Base-by-base conservation (phyloP, 495 filamentous ascomycete species). In the Aspergillus campestris region DNA sequence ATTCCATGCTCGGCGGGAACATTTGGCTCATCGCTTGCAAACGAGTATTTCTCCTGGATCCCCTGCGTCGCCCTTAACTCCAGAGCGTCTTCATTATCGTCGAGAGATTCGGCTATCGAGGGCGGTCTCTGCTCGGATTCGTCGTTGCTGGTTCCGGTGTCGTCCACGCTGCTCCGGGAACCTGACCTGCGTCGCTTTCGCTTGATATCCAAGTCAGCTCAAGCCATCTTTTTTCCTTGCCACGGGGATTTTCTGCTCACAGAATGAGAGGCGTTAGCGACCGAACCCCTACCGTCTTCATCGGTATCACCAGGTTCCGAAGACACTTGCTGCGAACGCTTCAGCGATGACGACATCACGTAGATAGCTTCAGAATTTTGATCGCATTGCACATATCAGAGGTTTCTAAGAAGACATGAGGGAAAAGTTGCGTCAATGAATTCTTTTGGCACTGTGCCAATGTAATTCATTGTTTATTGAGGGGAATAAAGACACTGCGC, bases 1-100 rank as follows among this genome's bases (percentile, higher is more conserved):
- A 94, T 86, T 6, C 83, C 86, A 59, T 84, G 81, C n/a, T 94
- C 86, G 4, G 88, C 83, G 7, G 87, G 74, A 3, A 75, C 67
- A 52, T 94, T 94, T 7, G 83, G 72, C 39, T 80, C 77, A 70
- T 68, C 48, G 61, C 59, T 48, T 54, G 66, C 3, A 65, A 75
- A 62, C 7, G 65, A 61, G 13, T 77, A 77, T 57, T 81, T 80
- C 31, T 71, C 61, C n/a, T 73, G 69, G 5, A 90, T 72, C 6
- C 78, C 67, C 52, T 91, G 85, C n/a, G 84, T 87, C 7, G 82
- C 82, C 14, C 71, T 69, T n/a, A 81, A 65, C 46, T 88, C 81
- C 34, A 73, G 50, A 11, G 79, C 78, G 12, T 68, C 64, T 40
- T 74, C 70, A 30, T 70, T 60, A n/a, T 64, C 55, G 12, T 58